A percentile compares a stretch with the other conserved stretches of the same genome.
These are phyloP conservation scores for Aspergillus pseudonomiae DNA, from an alignment of 2,329 filamentous ascomycete species.

Conservation along the genomic window DNA sequence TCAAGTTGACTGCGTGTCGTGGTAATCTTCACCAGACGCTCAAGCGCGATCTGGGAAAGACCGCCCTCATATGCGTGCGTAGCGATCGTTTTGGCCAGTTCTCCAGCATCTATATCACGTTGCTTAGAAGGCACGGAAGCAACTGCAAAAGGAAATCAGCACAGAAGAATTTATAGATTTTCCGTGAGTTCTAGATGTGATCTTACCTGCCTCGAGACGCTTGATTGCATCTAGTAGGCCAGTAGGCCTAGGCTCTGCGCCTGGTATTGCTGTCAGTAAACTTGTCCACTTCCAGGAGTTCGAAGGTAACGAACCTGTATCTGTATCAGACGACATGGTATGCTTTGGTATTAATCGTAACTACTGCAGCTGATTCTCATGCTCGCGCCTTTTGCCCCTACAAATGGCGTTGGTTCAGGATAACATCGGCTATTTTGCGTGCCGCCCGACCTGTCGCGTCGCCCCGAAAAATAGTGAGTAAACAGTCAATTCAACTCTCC, in stretches of 20 bases:
- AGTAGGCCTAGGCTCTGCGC: conserved; percentile 21
- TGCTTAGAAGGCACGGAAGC: conserved; percentile 63
- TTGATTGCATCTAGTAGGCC: conserved; percentile 38
- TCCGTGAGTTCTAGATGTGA: no score
- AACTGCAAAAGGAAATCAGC: conserved; percentile 26
- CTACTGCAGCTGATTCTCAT: background rate
- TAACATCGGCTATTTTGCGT: background rate
- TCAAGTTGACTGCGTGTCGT: conserved; percentile 71
- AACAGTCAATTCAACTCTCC: background rate
- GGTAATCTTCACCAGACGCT: conserved; percentile 67
- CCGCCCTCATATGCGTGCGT: conserved; percentile 69
- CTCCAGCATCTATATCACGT: conserved; percentile 64
- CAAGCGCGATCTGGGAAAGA: conserved; percentile 62
- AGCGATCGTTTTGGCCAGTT: conserved; percentile 65
- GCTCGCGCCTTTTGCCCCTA: background rate
- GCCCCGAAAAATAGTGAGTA: background rate
- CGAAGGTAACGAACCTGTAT: conserved; percentile 19
- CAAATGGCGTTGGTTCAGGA: background rate
- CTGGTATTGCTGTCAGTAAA: conserved; percentile 9
- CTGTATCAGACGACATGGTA: conserved; percentile 23
- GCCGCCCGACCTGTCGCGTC: conserved; percentile 15
- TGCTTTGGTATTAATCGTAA: background rate
- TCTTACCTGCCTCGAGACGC: conserved; percentile 42
- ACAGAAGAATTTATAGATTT: background rate
- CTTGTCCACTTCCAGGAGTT: background rate